phyloP scores from a whole-genome alignment of 306 rosid genomes.

The Nissolia schottii region DNA sequence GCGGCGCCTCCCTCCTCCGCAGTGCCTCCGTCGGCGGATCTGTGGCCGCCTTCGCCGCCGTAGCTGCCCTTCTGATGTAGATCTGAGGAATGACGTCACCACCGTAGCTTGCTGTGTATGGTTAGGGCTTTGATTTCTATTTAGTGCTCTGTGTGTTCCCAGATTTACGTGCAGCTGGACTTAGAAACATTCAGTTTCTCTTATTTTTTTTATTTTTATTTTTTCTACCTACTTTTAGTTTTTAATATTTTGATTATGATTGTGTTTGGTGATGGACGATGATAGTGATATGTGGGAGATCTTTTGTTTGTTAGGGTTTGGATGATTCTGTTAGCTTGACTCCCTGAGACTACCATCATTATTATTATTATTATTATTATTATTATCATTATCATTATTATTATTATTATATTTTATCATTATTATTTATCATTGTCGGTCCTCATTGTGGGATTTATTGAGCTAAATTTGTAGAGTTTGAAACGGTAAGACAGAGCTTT shows the following conservation, averaged over 20 bases:
- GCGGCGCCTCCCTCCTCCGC: slow-evolving; percentile 14
- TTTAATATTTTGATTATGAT: slow-evolving; percentile 7
- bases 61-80: slow-evolving; percentile 46
- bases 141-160: background rate
- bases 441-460: background rate
- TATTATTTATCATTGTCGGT: background rate
- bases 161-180: background rate
- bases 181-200: background rate
- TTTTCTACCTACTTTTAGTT: background rate
- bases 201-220: background rate
- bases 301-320: background rate
- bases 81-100: slow-evolving; percentile 16
- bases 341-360: background rate
- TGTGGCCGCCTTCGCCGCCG: slow-evolving; percentile 34
- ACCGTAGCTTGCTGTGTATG: slow-evolving; percentile 12
- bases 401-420: background rate
- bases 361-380: background rate
- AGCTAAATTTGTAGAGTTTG: background rate
- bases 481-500: background rate
- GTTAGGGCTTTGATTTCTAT: slow-evolving; percentile 24
- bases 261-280: background rate
- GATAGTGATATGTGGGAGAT: background rate
- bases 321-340: background rate
- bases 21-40: slow-evolving; percentile 45
- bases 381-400: background rate